phyloP scores from a whole-genome alignment of 2,329 filamentous ascomycete species.

The Pseudogymnoascus sp. region DNA sequence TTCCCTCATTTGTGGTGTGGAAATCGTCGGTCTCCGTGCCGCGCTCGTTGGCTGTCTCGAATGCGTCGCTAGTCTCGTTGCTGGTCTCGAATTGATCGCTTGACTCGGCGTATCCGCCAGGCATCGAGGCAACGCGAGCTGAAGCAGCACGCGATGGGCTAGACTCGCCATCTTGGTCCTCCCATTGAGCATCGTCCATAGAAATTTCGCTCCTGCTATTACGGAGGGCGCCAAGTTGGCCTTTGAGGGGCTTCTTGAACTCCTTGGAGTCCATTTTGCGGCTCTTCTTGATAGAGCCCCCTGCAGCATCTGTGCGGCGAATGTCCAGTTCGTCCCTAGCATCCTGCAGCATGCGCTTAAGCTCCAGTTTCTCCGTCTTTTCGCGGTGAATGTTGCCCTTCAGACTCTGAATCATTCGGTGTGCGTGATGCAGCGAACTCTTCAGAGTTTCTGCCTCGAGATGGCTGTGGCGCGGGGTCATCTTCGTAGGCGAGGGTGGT shows the following conservation, averaged over 20 bases:
- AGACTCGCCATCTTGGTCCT: conserved; percentile 58
- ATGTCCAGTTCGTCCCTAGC: conserved; percentile 83
- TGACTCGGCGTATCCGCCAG: conserved; percentile 34
- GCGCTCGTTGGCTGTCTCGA: conserved; percentile 54
- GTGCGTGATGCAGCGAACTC: conserved; percentile 87
- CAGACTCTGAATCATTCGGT: conserved; percentile 92
- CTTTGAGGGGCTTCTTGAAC: conserved; percentile 70
- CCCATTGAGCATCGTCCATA: conserved; percentile 78
- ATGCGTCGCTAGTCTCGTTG: conserved; percentile 64
- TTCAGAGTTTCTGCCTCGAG: conserved; percentile 95
- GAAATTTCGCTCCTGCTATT: conserved; percentile 71
- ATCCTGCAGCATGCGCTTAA: conserved; percentile 91
- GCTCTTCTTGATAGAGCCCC: conserved; percentile 45
- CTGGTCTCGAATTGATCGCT: conserved; percentile 74
- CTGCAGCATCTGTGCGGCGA: conserved; percentile 48
- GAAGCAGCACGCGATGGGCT: conserved; percentile 48
- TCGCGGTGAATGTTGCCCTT: conserved; percentile 93
- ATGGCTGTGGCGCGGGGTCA: conserved; percentile 80
- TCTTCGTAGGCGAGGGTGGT: conserved; percentile 82
- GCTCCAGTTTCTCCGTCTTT: conserved; percentile 96
- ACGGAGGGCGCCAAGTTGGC: conserved; percentile 67
- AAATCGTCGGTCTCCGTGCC: conserved; percentile 89
- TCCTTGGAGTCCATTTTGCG: conserved; percentile 58
- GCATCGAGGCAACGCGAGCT: conserved; percentile 23
- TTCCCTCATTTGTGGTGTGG: conserved; percentile 81